Percentiles rank a stretch among this genome's conserved stretches.
phyloP scores from a whole-genome alignment of 345 rosid species.

The Dipteronia dyeriana region DNA sequence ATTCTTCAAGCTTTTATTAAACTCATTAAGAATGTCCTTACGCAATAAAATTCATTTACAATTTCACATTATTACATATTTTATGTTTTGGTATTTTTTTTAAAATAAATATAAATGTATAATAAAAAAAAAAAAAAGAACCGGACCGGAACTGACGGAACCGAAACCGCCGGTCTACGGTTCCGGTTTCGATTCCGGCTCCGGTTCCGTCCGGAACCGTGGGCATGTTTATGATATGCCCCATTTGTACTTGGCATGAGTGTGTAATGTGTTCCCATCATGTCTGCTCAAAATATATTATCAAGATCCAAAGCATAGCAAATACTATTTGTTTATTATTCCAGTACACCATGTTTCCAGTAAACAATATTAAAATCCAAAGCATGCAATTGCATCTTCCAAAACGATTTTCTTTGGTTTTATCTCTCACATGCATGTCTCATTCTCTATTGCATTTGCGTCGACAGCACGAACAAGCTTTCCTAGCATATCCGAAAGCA shows the following conservation, averaged over 20 bases:
- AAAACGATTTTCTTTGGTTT: constrained; percentile 4
- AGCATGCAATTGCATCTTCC: constrained; percentile 8
- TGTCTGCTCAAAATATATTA: constrained; percentile 7
- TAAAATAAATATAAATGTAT: no score
- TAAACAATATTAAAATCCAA: not conserved
- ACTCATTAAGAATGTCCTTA: no score
- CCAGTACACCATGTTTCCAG: constrained; percentile 16
- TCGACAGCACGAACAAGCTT: constrained; percentile 20
- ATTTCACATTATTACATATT: no score
- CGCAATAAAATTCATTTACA: no score
- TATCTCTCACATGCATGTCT: not conserved
- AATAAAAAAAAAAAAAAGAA: no score
- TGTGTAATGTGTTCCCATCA: constrained; percentile 24
- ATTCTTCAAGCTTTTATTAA: no score
- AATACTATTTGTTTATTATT: constrained; percentile 16
- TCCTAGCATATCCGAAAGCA: constrained; percentile 20
- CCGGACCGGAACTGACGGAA: no score
- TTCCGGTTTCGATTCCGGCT: no score
- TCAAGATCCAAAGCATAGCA: constrained; percentile 23
- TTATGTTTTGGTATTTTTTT: no score
- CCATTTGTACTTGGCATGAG: constrained; percentile 12
- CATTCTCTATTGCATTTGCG: not conserved
- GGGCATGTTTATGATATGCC: no score
- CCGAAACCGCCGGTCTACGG: no score
- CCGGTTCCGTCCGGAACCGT: no score